A percentile compares a stretch with the other conserved stretches of the same genome.
phyloP scores from a whole-genome alignment of 208 protist genomes.

The Leishmania tarentolae region DNA sequence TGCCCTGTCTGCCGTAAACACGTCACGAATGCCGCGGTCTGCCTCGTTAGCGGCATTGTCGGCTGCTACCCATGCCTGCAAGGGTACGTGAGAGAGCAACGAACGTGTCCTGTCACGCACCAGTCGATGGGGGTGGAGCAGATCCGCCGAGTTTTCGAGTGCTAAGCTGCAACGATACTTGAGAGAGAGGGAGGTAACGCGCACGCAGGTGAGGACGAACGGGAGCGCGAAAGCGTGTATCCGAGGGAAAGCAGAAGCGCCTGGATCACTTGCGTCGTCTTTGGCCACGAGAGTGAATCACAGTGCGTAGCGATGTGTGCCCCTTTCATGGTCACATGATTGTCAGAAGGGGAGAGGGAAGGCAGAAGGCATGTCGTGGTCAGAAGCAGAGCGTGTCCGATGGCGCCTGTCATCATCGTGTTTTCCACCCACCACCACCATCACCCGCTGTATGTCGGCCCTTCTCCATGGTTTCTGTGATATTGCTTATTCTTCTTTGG shows the following conservation, averaged over 20 bases:
- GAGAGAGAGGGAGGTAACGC: background rate
- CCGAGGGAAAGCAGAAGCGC: background rate
- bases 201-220: background rate
- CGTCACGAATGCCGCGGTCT: conserved; percentile 73
- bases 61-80: conserved; percentile 86
- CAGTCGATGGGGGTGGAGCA: conserved; percentile 49
- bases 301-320: background rate
- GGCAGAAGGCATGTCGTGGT: background rate
- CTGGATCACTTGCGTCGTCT: background rate
- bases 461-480: background rate
- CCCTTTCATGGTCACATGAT: background rate
- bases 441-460: background rate
- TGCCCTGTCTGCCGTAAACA: conserved; percentile 69
- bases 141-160: conserved; percentile 81
- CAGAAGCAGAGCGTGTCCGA: background rate
- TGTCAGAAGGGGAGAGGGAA: background rate
- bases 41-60: conserved; percentile 64
- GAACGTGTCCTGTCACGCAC: conserved; percentile 63
- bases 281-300: background rate
- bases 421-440: background rate
- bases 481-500: too few relatives aligned
- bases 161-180: conserved; percentile 22
- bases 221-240: background rate
- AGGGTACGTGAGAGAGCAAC: conserved; percentile 45
- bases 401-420: background rate